Evolutionary conservation across 345 rosid genomes (phyloP).

Genomic region (Hevea brasiliensis): DNA sequence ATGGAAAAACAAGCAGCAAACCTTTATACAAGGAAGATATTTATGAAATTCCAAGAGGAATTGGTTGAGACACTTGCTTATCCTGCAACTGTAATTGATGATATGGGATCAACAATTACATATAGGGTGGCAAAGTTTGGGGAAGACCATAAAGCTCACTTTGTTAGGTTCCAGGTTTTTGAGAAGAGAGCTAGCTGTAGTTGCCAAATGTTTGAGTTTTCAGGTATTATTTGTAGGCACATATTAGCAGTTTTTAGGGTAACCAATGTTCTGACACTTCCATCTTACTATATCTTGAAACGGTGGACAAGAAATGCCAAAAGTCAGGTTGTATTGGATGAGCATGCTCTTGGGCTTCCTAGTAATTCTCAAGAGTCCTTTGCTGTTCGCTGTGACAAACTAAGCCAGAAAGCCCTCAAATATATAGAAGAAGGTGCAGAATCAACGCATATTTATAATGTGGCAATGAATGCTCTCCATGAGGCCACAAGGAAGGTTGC

Average conservation of each 20-base stretch:
- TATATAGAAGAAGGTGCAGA: conserved; percentile 40
- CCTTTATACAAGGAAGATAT: conserved; percentile 46
- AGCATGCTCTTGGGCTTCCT: conserved; percentile 21
- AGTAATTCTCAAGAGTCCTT: conserved; percentile 29
- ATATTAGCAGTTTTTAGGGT: conserved; percentile 49
- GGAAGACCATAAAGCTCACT: conserved; percentile 38
- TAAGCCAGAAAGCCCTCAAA: conserved; percentile 39
- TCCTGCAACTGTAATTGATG: conserved; percentile 36
- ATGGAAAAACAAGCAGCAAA: conserved; percentile 51
- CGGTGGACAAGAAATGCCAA: conserved; percentile 55
- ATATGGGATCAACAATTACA: conserved; percentile 28
- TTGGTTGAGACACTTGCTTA: conserved; percentile 50
- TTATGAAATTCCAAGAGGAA: conserved; percentile 51
- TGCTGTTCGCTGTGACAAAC: conserved; percentile 37
- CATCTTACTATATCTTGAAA: conserved; percentile 42
- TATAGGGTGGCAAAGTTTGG: conserved; percentile 47
- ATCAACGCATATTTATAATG: conserved; percentile 26
- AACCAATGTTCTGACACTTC: conserved; percentile 49
- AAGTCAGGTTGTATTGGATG: conserved; percentile 36
- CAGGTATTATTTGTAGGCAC: conserved; percentile 50
- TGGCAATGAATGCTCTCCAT: conserved; percentile 43
- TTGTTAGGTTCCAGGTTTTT: conserved; percentile 39
- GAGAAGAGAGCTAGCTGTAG: conserved; percentile 47
- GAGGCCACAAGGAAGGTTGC: conserved; percentile 41
- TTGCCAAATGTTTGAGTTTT: conserved; percentile 54